A percentile compares a stretch with the other conserved stretches of the same genome.
These are phyloP conservation scores for Dionaea muscipula DNA, from an alignment of 179 eudicot species.

Conservation along the genomic window DNA sequence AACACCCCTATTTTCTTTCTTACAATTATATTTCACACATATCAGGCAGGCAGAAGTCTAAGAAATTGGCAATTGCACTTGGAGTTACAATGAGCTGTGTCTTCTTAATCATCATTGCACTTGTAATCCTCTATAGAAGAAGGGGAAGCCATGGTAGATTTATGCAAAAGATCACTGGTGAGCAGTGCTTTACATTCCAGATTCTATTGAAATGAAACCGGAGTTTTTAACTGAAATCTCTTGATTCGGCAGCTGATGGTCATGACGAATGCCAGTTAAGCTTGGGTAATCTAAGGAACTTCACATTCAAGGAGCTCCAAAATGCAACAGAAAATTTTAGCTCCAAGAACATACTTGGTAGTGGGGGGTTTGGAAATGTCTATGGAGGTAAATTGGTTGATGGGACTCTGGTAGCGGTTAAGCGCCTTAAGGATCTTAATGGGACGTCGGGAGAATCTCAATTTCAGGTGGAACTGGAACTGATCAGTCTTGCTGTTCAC, in stretches of 20 bases:
- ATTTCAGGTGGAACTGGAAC: constrained; percentile 72
- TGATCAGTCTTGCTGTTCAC: constrained; percentile 86
- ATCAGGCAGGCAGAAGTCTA: constrained; percentile 48
- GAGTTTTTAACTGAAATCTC: background rate
- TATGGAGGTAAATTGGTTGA: constrained; percentile 66
- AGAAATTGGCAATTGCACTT: constrained; percentile 65
- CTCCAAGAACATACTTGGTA: constrained; percentile 76
- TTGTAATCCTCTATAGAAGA: constrained; percentile 40
- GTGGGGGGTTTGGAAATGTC: constrained; percentile 89
- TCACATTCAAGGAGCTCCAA: constrained; percentile 68
- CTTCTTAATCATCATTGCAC: constrained; percentile 23
- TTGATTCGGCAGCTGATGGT: constrained; percentile 28
- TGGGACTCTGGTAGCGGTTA: constrained; percentile 70
- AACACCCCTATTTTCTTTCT: background rate
- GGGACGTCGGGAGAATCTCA: constrained; percentile 77
- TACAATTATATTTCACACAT: background rate
- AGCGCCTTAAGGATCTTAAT: constrained; percentile 57
- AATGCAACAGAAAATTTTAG: constrained; percentile 68
- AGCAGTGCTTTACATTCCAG: constrained; percentile 2
- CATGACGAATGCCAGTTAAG: constrained; percentile 56
- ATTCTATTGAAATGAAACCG: background rate
- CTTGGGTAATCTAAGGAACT: constrained; percentile 59
- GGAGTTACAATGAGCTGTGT: constrained; percentile 56
- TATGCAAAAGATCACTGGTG: constrained; percentile 65
- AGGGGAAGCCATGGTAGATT: constrained; percentile 17